phyloP scores from a whole-genome alignment of 2,329 filamentous ascomycete species.

The Claviceps pazoutovae region DNA sequence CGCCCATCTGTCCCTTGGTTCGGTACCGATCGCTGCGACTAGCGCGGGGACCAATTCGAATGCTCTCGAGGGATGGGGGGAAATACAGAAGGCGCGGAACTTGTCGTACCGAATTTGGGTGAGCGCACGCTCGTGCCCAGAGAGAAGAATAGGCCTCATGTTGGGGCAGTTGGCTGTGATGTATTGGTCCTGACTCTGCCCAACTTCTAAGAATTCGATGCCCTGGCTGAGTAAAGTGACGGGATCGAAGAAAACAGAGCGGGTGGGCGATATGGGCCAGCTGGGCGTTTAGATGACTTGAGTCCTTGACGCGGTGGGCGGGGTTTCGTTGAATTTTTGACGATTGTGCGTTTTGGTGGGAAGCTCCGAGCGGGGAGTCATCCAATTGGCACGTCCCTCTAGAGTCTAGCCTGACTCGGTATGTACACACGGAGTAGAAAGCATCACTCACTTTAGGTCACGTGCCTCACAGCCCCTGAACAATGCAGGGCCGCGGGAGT shows the following conservation, averaged over 20 bases:
- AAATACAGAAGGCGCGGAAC: not conserved
- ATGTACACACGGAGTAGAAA: no score
- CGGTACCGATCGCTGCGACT: not conserved
- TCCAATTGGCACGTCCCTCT: not conserved
- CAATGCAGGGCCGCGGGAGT: no score
- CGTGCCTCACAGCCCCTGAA: not conserved
- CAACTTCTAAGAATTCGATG: not conserved
- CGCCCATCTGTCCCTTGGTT: not conserved
- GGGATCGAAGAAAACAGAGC: slow-evolving; percentile 11
- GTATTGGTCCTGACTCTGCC: slow-evolving; percentile 3
- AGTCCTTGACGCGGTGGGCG: slow-evolving; percentile 12
- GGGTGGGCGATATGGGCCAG: slow-evolving; percentile 10
- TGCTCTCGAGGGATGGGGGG: not conserved
- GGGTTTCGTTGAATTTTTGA: slow-evolving; percentile 26
- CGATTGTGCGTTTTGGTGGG: slow-evolving; percentile 34
- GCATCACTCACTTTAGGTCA: not conserved
- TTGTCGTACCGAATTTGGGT: slow-evolving; percentile 71
- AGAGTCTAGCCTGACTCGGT: not conserved
- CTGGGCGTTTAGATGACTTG: slow-evolving; percentile 14
- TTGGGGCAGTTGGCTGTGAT: slow-evolving; percentile 27
- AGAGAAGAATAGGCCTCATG: slow-evolving; percentile 94
- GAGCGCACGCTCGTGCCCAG: slow-evolving; percentile 91
- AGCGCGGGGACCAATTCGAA: not conserved
- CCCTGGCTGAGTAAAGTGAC: slow-evolving; percentile 2
- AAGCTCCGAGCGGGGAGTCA: slow-evolving; percentile 1